phyloP scores from a whole-genome alignment of 192 early-diverging fungal species.

The Gryganskiella cystojenkinii region DNA sequence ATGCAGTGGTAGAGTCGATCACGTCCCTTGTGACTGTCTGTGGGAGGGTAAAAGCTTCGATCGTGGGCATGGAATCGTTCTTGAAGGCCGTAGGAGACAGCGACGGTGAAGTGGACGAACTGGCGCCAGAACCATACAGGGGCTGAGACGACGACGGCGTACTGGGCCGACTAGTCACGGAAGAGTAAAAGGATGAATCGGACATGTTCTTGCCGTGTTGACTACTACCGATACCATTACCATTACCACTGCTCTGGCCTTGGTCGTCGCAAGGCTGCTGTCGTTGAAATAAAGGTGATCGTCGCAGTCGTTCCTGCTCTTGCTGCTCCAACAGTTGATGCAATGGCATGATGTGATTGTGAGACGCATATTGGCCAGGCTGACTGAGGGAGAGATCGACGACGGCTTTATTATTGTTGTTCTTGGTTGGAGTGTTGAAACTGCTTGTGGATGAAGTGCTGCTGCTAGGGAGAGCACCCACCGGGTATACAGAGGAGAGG shows the following conservation, averaged over 20 bases:
- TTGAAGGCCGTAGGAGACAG: background rate
- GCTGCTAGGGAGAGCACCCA: too few species aligned
- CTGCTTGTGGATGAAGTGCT: background rate
- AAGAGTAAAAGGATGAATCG: background rate
- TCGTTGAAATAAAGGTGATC: background rate
- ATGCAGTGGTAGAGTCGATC: background rate
- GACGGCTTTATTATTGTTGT: background rate
- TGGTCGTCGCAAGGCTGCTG: background rate
- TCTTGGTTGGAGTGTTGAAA: background rate
- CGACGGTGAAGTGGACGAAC: background rate
- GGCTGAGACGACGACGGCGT: background rate
- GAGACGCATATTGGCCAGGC: conserved; percentile 48
- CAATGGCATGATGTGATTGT: conserved; percentile 43
- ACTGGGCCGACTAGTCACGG: background rate
- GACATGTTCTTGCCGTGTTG: background rate
- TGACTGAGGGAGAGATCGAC: conserved; percentile 27
- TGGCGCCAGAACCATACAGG: background rate
- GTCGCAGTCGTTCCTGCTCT: conserved; percentile 26
- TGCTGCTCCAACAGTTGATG: conserved; percentile 21
- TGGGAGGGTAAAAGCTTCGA: background rate
- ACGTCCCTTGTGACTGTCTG: background rate
- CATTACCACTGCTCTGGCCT: background rate
- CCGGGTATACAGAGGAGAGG: background rate
- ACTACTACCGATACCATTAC: too few species aligned
- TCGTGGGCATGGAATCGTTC: too few species aligned